Conservation (phyloP, 2,329 filamentous ascomycete genomes). For the Elsinoe necatrix region DNA sequence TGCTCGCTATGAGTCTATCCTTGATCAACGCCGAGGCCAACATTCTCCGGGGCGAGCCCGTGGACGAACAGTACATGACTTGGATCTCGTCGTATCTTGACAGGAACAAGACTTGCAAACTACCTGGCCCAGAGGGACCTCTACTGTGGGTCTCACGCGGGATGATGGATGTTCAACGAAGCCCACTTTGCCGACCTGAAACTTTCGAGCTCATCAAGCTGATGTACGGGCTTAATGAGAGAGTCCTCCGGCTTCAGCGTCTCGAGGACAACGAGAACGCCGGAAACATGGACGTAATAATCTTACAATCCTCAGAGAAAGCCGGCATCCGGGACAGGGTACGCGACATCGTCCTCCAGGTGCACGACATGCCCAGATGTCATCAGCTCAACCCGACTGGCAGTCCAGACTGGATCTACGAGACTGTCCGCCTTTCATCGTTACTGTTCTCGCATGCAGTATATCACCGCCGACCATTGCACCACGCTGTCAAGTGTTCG, state of each 20-base stretch:
- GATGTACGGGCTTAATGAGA: conserved; percentile 2
- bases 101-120: conserved; percentile 11
- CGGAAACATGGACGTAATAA: not conserved
- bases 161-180: not conserved
- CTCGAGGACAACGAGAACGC: not conserved
- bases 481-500: conserved; percentile 12
- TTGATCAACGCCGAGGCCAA: conserved; percentile 1
- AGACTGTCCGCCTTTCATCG: conserved; percentile 24
- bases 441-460: conserved; percentile 25
- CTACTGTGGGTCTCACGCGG: not conserved
- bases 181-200: not conserved
- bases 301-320: not conserved
- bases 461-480: conserved; percentile 20
- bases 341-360: not conserved
- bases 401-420: conserved; percentile 19
- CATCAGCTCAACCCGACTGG: not conserved
- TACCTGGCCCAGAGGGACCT: not conserved
- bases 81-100: not conserved
- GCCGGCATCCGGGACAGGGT: not conserved
- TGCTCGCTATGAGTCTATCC: conserved; percentile 16
- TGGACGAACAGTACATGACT: not conserved
- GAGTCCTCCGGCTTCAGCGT: not conserved
- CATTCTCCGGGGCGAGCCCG: not conserved
- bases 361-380: not conserved
- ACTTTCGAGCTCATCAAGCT: not conserved